phyloP scores from a whole-genome alignment of 768 basidiomycete genomes.

The Mycena chlorophos region DNA sequence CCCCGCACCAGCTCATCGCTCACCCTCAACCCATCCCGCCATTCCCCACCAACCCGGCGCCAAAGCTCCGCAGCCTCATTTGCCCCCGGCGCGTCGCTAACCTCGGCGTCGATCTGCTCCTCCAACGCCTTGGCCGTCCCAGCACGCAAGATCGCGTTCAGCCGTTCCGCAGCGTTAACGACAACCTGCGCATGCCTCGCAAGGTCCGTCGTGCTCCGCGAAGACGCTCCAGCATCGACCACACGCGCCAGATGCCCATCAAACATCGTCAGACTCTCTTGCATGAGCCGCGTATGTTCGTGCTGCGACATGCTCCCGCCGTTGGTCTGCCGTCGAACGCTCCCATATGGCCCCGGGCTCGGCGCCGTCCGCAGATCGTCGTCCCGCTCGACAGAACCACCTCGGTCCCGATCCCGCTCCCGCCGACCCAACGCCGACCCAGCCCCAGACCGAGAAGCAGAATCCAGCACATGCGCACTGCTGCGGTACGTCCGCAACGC shows the following conservation, averaged over 20 bases:
- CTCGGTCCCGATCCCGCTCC: slow-evolving; percentile 1
- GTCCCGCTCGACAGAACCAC: slow-evolving; percentile 19
- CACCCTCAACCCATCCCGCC: slow-evolving; percentile 65
- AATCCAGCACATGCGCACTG: slow-evolving; percentile 38
- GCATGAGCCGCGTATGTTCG: slow-evolving; percentile 71
- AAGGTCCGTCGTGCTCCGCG: slow-evolving; percentile 47
- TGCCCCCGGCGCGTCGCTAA: slow-evolving; percentile 40
- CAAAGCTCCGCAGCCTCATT: slow-evolving; percentile 58
- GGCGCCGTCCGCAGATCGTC: slow-evolving; percentile 11
- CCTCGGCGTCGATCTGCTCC: slow-evolving; percentile 74
- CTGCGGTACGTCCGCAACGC: slow-evolving; percentile 40
- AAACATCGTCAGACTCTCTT: slow-evolving; percentile 69
- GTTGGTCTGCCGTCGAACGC: slow-evolving; percentile 18
- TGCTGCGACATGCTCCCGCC: slow-evolving; percentile 26
- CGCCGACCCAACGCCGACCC: slow-evolving; percentile 18
- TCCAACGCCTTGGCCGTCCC: slow-evolving; percentile 64
- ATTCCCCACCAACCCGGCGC: slow-evolving; percentile 69
- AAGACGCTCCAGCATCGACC: slow-evolving; percentile 37
- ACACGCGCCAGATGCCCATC: slow-evolving; percentile 64
- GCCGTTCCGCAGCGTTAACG: slow-evolving; percentile 62
- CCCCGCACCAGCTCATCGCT: slow-evolving; percentile 80
- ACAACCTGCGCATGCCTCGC: slow-evolving; percentile 62
- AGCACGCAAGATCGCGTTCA: slow-evolving; percentile 60
- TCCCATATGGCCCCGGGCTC: slow-evolving; percentile 33
- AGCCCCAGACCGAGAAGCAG: slow-evolving; percentile 20